Conservation (phyloP, 2,329 filamentous ascomycete genomes). For the Scolecobasidium constrictum region DNA sequence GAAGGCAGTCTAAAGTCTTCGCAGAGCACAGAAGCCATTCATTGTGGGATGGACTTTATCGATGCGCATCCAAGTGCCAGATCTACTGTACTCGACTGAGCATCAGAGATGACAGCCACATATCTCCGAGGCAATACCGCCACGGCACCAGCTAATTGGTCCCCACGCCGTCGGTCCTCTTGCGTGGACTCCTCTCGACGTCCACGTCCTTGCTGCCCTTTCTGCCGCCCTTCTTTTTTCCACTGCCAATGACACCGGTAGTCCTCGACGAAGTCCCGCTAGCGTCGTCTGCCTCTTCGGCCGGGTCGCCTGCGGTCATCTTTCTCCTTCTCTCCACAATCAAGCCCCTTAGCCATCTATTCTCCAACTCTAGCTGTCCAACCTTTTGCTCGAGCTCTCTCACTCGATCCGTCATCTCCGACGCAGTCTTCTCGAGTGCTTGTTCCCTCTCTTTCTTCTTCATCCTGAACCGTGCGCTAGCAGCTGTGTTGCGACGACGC, state of each 20-base stretch:
- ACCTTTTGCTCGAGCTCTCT: constrained; percentile 32
- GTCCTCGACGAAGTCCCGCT: not conserved
- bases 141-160: too few species aligned
- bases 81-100: too few species aligned
- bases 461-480: constrained; percentile 39
- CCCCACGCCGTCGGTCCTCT: constrained; percentile 9
- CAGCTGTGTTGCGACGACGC: constrained; percentile 41
- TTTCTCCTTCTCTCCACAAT: constrained; percentile 29
- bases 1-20: too few species aligned
- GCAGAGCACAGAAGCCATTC: too few species aligned
- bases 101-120: too few species aligned
- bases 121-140: too few species aligned
- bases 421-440: constrained; percentile 38
- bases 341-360: constrained; percentile 40
- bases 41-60: too few species aligned
- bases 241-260: not conserved
- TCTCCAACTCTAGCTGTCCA: constrained; percentile 40
- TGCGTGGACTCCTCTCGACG: constrained; percentile 2
- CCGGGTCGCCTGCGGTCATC: not conserved
- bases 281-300: constrained; percentile 12
- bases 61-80: too few species aligned
- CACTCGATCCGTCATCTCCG: constrained; percentile 39
- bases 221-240: not conserved
- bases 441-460: constrained; percentile 46
- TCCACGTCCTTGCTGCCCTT: not conserved